Percentiles rank a stretch among this genome's conserved stretches.
Conservation (phyloP, 2,329 filamentous ascomycete genomes). For the Fusarium penzigii region DNA sequence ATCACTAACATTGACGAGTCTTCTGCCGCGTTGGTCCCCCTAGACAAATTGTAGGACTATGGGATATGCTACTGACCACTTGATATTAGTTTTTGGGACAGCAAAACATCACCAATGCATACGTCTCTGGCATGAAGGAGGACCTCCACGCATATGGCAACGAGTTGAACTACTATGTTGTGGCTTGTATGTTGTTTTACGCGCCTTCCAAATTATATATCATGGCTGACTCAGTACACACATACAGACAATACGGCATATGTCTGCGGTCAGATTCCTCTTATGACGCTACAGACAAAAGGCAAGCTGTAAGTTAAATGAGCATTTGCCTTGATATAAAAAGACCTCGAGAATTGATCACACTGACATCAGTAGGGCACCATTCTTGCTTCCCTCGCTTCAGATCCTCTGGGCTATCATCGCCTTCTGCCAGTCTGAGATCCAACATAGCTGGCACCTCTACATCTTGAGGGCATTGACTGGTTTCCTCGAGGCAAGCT, state of each 20-base stretch:
- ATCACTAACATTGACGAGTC: too few relatives aligned
- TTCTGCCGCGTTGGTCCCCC: too few relatives aligned
- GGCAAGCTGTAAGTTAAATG: too few relatives aligned
- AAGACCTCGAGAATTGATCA: not conserved
- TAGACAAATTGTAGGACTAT: too few relatives aligned
- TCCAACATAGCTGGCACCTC: constrained; percentile 11
- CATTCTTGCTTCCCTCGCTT: constrained; percentile 7
- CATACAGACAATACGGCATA: constrained; percentile 17
- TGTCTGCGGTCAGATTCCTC: constrained; percentile 18
- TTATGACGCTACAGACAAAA: constrained; percentile 13
- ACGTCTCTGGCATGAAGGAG: constrained; percentile 24
- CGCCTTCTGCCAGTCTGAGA: constrained; percentile 14
- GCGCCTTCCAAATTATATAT: rapidly evolving
- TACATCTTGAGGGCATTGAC: constrained; percentile 16
- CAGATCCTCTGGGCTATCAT: constrained; percentile 19
- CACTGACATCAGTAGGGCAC: constrained; percentile 18
- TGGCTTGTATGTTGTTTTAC: constrained; percentile 15
- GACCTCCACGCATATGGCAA: constrained; percentile 22
- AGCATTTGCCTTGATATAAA: too few relatives aligned
- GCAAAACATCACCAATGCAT: constrained; percentile 41
- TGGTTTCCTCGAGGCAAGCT: constrained; percentile 12
- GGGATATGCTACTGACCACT: too few relatives aligned
- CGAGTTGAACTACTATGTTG: constrained; percentile 8
- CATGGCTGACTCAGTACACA: constrained; percentile 4
- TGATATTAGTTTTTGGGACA: too few relatives aligned